phyloP scores from a whole-genome alignment of 129 eudicot species.

The Chrysanthemum seticuspe region DNA sequence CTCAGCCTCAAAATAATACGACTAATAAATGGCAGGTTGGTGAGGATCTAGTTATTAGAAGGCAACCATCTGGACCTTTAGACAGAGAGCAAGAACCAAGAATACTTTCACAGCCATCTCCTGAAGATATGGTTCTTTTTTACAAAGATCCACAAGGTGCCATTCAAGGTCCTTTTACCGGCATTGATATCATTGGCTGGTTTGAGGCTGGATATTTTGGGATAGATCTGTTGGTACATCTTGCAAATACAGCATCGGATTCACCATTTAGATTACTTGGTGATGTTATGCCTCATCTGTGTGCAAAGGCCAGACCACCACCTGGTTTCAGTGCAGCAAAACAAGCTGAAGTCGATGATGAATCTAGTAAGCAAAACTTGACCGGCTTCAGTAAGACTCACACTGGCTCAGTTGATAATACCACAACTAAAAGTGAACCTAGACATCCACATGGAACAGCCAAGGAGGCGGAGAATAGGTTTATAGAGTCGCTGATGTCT shows the following conservation, averaged over 20 bases:
- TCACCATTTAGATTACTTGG: slow-evolving; percentile 72
- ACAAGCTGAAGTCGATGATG: slow-evolving; percentile 54
- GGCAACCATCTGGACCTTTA: too few species aligned
- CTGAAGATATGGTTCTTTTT: too few species aligned
- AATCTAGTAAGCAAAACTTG: slow-evolving; percentile 37
- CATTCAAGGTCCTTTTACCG: too few species aligned
- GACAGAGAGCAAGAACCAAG: too few species aligned
- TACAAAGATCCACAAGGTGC: too few species aligned
- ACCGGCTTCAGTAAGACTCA: slow-evolving; percentile 42
- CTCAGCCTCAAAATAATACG: too few species aligned
- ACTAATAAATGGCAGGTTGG: too few species aligned
- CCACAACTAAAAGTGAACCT: slow-evolving; percentile 39
- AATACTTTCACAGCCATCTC: too few species aligned
- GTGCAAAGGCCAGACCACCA: slow-evolving; percentile 86
- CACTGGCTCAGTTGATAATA: slow-evolving; percentile 44
- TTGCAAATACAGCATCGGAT: slow-evolving; percentile 71
- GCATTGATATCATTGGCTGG: too few species aligned
- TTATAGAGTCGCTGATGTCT: slow-evolving; percentile 79
- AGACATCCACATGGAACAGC: slow-evolving; percentile 49
- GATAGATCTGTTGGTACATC: slow-evolving; percentile 73
- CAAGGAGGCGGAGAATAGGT: slow-evolving; percentile 74
- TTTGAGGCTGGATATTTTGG: slow-evolving; percentile 98
- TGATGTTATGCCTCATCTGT: slow-evolving; percentile 97
- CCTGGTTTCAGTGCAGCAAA: slow-evolving; percentile 82
- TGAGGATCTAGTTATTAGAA: too few species aligned